Percentiles rank a stretch among this genome's conserved stretches.
Conservation (phyloP, 2,329 filamentous ascomycete genomes). For the Ophiostoma sp. region DNA sequence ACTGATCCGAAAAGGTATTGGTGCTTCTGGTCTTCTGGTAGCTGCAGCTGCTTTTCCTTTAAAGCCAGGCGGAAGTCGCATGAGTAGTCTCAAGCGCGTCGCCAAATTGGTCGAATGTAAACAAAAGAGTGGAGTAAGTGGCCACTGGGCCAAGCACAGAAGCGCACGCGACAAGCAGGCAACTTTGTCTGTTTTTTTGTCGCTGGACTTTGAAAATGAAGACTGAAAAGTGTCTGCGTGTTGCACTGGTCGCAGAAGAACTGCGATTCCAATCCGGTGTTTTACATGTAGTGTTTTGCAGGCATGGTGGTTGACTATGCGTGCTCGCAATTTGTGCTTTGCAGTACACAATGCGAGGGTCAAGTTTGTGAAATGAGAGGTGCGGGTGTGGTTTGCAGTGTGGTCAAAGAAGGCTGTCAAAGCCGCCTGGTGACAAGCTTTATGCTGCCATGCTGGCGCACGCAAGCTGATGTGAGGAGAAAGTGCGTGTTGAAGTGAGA, state of each 20-base stretch:
- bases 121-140: slow-evolving; percentile 13
- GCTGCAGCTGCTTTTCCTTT: neutral
- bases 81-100: neutral
- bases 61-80: neutral
- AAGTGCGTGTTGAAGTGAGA: neutral
- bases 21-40: neutral
- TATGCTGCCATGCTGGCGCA: too few species aligned
- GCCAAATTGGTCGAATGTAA: slow-evolving; percentile 5
- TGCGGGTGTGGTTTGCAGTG: neutral
- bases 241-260: neutral
- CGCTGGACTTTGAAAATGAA: neutral
- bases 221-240: too few species aligned
- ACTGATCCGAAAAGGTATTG: neutral
- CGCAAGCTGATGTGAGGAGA: neutral
- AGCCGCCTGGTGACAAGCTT: too few species aligned
- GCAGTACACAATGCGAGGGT: neutral
- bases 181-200: neutral
- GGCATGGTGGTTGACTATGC: neutral
- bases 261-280: neutral
- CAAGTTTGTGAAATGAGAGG: neutral
- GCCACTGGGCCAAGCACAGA: neutral
- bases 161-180: neutral
- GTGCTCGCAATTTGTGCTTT: neutral
- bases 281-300: neutral
- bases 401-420: neutral